A percentile compares a stretch with the other conserved stretches of the same genome.
phyloP scores from a whole-genome alignment of 257 asterid species.

The Rubia yunnanensis region DNA sequence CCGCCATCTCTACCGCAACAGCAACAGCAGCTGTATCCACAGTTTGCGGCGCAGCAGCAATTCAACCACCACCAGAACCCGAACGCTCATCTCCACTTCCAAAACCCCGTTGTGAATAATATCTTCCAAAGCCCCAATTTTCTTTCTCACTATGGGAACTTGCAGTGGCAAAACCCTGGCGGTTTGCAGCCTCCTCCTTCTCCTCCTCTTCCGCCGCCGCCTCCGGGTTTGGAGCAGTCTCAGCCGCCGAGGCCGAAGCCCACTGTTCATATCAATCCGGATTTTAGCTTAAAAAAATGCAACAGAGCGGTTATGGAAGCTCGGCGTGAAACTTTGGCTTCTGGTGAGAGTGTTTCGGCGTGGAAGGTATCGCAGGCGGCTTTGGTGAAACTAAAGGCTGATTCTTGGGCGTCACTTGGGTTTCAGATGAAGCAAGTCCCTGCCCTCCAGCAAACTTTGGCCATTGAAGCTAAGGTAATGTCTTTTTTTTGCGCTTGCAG shows the following conservation, averaged over 20 bases:
- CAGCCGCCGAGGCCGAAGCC: slow-evolving; percentile 14
- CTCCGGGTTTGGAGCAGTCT: slow-evolving; percentile 12
- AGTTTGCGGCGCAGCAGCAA: slow-evolving; percentile 17
- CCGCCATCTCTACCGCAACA: neutral
- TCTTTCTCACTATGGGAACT: slow-evolving; percentile 13
- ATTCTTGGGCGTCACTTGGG: slow-evolving; percentile 85
- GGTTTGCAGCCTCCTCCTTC: slow-evolving; percentile 3
- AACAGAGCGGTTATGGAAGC: slow-evolving; percentile 55
- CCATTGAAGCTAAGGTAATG: slow-evolving; percentile 68
- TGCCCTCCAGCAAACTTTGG: slow-evolving; percentile 42
- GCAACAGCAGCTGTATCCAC: slow-evolving; percentile 25
- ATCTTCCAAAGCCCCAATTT: slow-evolving; percentile 21
- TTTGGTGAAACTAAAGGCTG: slow-evolving; percentile 39
- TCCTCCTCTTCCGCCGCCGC: neutral
- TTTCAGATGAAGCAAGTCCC: slow-evolving; percentile 76
- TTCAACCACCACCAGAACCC: slow-evolving; percentile 40
- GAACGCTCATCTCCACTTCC: slow-evolving; percentile 5
- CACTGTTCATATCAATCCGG: slow-evolving; percentile 12
- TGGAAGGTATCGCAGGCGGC: slow-evolving; percentile 90
- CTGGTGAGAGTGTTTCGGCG: slow-evolving; percentile 46
- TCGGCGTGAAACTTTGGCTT: slow-evolving; percentile 33
- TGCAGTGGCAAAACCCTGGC: slow-evolving; percentile 16
- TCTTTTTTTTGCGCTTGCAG: neutral
- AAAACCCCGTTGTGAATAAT: slow-evolving; percentile 24
- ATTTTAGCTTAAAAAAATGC: slow-evolving; percentile 31